Base-by-base conservation (phyloP, 164 flowering plant species). In the Vitis cinerea region DNA sequence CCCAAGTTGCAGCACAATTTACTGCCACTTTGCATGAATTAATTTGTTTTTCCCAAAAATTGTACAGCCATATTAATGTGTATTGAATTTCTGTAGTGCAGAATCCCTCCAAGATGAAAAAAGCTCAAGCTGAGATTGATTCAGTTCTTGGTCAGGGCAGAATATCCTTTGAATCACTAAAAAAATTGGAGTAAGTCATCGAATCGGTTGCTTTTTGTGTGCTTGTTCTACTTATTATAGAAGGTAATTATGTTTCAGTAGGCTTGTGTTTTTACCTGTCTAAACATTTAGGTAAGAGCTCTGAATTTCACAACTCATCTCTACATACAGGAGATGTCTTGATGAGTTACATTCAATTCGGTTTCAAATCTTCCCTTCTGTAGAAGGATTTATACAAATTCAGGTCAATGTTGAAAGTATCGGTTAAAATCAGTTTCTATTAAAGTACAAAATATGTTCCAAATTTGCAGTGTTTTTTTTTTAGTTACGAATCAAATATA, bases 91-190 rank as follows among this genome's bases (percentile, higher is more conserved):
- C 30, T 61, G 9, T 67, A 30, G 63, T 82, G 81, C 90, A 95
- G 99, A 85, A 91, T 74, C 97, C 98, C 3, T 70, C 82, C 57
- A 95, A 91, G 81, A 88, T 95, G 92, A 87, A 74, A 74, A 95
- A 90, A 77, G 97, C 99, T 65, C 97, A 93, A 79, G 88, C 80
- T 63, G 96, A 95, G 83, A 85, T 93, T 79, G 96, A 95, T 83
- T 79, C 79, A n/a, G 91, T 91, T 67, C 82, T 95, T 74, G 93
- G 88, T 49, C 79, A 79, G 61, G 85, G 77, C 60, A 77, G 66
- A 70, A 77, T 80, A 29, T 91, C 87, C 62, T 87, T 75, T 63
- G 97, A 93, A 67, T 76, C 86, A 57, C 70, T 95, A 10, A 88
- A 90, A 79, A 80, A 87, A 67, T 74, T 95, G 78, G 88, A 86